These are phyloP conservation scores for Quercus agrifolia DNA, from an alignment of 306 rosid genomes.

Conservation along the genomic window DNA sequence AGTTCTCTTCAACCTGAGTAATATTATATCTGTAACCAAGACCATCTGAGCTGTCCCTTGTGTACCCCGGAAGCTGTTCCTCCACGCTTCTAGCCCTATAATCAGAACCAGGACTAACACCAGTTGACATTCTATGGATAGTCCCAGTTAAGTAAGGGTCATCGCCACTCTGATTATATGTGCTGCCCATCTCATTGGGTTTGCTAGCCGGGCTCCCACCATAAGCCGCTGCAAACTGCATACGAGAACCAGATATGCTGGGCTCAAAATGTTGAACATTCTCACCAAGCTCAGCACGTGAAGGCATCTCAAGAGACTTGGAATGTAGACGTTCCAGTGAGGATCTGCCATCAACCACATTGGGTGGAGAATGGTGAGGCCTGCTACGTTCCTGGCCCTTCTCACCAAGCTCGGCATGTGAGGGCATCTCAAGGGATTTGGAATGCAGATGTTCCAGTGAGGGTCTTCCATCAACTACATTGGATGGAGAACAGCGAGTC, in stretches of 20 bases:
- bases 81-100: conserved; percentile 30
- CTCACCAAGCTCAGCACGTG: conserved; percentile 26
- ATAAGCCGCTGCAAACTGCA: conserved; percentile 19
- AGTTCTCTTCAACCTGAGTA: conserved; percentile 25
- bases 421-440: conserved; percentile 19
- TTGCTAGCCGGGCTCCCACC: background rate
- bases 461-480: conserved; percentile 18
- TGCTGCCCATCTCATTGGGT: conserved; percentile 6
- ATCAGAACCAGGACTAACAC: conserved; percentile 22
- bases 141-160: conserved; percentile 4
- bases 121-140: conserved; percentile 20
- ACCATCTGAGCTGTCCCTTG: conserved; percentile 21
- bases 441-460: conserved; percentile 19
- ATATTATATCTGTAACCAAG: conserved; percentile 26
- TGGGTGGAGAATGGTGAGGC: conserved; percentile 15
- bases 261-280: conserved; percentile 21
- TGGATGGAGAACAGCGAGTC: conserved; percentile 16
- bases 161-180: background rate
- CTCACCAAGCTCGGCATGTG: conserved; percentile 26
- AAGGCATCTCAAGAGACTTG: conserved; percentile 20
- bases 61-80: conserved; percentile 25
- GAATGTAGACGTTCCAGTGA: conserved; percentile 19
- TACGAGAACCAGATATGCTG: conserved; percentile 14
- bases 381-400: conserved; percentile 9
- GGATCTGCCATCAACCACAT: conserved; percentile 17